Conservation (phyloP, 345 rosid species). For the Syzygium aqueum region DNA sequence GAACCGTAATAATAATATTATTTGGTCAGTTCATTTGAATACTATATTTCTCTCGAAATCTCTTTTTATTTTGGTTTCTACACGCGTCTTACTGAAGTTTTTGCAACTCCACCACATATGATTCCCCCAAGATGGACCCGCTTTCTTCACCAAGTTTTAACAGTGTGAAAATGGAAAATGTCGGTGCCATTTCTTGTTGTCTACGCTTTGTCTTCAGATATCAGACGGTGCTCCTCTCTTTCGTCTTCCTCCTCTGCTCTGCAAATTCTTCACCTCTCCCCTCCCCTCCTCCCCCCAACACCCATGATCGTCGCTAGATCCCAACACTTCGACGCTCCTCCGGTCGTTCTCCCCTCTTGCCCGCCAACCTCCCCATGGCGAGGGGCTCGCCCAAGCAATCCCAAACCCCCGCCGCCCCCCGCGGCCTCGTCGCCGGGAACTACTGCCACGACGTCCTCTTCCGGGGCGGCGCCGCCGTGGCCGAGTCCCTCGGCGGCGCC, state of each 20-base stretch:
- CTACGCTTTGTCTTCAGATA: neutral
- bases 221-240: neutral
- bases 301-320: neutral
- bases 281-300: neutral
- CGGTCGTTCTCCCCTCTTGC: neutral
- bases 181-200: no score
- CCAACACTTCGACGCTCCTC: neutral
- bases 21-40: no score
- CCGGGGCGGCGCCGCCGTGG: conserved; percentile 40
- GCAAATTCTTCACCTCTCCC: neutral
- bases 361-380: conserved; percentile 3
- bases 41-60: no score
- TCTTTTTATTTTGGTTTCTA: no score
- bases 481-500: conserved; percentile 93
- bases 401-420: conserved; percentile 26
- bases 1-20: neutral
- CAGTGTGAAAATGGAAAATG: no score
- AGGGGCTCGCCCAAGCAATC: conserved; percentile 1
- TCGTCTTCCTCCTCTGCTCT: neutral
- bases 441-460: conserved; percentile 88
- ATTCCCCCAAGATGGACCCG: no score
- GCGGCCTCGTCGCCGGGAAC: conserved; percentile 78
- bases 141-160: no score
- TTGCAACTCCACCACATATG: no score
- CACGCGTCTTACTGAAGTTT: no score